phyloP scores from a whole-genome alignment of 345 rosid genomes.

The Arabidopsis thaliana region DNA sequence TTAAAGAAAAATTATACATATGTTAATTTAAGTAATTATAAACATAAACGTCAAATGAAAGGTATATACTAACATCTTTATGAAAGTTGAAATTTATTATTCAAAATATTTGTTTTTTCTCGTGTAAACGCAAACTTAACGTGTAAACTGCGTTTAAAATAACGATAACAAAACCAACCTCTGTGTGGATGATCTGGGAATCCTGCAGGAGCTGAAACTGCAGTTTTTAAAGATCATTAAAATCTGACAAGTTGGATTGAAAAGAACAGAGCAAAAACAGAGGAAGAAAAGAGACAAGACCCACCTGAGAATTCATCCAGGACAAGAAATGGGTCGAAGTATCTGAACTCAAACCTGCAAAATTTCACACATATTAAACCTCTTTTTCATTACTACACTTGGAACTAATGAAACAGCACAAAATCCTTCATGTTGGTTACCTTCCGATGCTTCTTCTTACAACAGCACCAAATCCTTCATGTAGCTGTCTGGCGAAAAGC shows the following conservation, averaged over 20 bases:
- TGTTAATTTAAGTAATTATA: neutral
- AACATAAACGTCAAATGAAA: slow-evolving; percentile 1
- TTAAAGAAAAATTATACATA: too few relatives aligned
- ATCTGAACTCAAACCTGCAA: slow-evolving; percentile 78
- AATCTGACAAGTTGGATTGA: slow-evolving; percentile 7
- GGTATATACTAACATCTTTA: neutral
- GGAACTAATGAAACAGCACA: slow-evolving; percentile 51
- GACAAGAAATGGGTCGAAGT: slow-evolving; percentile 87
- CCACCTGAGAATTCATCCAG: slow-evolving; percentile 88
- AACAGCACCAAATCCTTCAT: slow-evolving; percentile 84
- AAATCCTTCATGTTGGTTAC: slow-evolving; percentile 70
- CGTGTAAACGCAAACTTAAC: slow-evolving; percentile 21
- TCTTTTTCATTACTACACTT: neutral
- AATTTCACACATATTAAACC: neutral
- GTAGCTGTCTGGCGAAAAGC: slow-evolving; percentile 87
- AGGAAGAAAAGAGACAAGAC: slow-evolving; percentile 25
- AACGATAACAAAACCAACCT: slow-evolving; percentile 49
- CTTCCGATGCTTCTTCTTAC: slow-evolving; percentile 97
- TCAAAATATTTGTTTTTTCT: neutral
- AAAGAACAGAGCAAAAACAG: slow-evolving; percentile 21
- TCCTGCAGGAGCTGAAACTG: slow-evolving; percentile 89
- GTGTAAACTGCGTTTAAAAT: neutral
- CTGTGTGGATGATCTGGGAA: slow-evolving; percentile 98
- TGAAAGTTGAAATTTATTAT: neutral
- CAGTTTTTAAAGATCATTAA: neutral